Evolutionary conservation across 2,329 filamentous ascomycete species (phyloP).

Genomic region (Aspergillus sp.): DNA sequence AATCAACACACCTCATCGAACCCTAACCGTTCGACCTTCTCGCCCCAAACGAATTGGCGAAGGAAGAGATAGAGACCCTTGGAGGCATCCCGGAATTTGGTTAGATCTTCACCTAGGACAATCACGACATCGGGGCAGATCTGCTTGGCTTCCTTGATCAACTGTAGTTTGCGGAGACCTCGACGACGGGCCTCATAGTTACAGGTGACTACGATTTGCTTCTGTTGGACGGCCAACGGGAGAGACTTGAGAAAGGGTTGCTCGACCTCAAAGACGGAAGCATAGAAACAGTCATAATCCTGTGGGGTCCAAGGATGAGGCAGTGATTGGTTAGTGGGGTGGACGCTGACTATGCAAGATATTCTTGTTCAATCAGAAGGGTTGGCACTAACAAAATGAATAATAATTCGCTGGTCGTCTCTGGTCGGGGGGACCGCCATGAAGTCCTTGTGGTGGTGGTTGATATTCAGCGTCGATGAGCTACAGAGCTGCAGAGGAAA

Average conservation of each 20-base stretch:
- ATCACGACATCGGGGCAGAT: constrained; percentile 82
- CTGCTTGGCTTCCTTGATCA: constrained; percentile 75
- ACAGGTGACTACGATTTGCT: constrained; percentile 88
- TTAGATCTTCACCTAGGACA: constrained; percentile 81
- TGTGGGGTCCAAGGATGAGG: constrained; percentile 13
- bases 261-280: constrained; percentile 81
- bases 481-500: too few relatives aligned
- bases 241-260: constrained; percentile 68
- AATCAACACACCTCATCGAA: constrained; percentile 73
- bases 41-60: constrained; percentile 71
- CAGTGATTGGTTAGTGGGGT: not conserved
- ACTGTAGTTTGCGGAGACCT: constrained; percentile 71
- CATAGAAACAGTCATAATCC: constrained; percentile 78
- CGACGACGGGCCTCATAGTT: constrained; percentile 84
- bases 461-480: too few relatives aligned
- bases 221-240: constrained; percentile 84
- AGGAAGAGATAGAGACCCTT: constrained; percentile 76
- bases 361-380: constrained; percentile 3
- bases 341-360: not conserved
- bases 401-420: constrained; percentile 66
- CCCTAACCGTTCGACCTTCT: constrained; percentile 74
- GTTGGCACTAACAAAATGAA: constrained; percentile 69
- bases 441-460: not conserved
- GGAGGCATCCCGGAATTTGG: constrained; percentile 79
- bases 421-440: constrained; percentile 29